Evolutionary conservation across 371 early-diverging fungal genomes (phyloP).

Genomic region (Dinochytrium kinnereticum): DNA sequence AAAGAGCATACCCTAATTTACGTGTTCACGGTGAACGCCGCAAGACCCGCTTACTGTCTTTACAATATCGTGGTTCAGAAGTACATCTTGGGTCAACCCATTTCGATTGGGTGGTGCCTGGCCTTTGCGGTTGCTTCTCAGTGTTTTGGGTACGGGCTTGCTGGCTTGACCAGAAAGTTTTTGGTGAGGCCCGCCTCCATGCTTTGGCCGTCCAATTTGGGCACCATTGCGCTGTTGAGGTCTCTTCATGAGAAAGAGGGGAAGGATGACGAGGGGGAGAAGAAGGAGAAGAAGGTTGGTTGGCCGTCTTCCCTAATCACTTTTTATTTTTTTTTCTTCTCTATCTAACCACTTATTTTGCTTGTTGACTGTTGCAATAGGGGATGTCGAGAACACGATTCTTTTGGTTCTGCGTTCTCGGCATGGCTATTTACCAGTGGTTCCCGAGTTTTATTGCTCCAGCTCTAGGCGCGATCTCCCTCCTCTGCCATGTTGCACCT

Average conservation of each 20-base stretch:
- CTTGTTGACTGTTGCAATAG: too few species aligned
- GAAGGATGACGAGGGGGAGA: not conserved
- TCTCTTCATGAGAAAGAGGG: conserved; percentile 60
- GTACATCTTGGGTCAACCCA: conserved; percentile 20
- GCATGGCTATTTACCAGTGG: conserved; percentile 32
- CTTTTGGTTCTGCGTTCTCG: conserved; percentile 8
- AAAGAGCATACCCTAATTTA: conserved; percentile 33
- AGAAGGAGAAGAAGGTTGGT: not conserved
- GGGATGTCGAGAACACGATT: conserved; percentile 49
- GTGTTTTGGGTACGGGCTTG: conserved; percentile 81
- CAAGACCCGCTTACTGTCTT: conserved; percentile 27
- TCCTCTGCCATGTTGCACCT: conserved; percentile 60
- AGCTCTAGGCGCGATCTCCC: conserved; percentile 70
- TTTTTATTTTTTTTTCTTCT: not conserved
- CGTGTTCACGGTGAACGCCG: conserved; percentile 18
- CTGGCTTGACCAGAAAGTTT: conserved; percentile 75
- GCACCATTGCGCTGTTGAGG: conserved; percentile 73
- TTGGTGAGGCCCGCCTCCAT: conserved; percentile 82
- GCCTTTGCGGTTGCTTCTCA: conserved; percentile 14
- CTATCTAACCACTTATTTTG: not conserved
- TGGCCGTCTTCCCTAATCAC: too few species aligned
- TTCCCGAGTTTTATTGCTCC: conserved; percentile 74
- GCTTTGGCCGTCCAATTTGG: conserved; percentile 83
- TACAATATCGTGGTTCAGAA: conserved; percentile 36
- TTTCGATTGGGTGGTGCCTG: conserved; percentile 21